Base-by-base conservation (phyloP, 257 asterid genomes). In the Cynanchum wilfordii region DNA sequence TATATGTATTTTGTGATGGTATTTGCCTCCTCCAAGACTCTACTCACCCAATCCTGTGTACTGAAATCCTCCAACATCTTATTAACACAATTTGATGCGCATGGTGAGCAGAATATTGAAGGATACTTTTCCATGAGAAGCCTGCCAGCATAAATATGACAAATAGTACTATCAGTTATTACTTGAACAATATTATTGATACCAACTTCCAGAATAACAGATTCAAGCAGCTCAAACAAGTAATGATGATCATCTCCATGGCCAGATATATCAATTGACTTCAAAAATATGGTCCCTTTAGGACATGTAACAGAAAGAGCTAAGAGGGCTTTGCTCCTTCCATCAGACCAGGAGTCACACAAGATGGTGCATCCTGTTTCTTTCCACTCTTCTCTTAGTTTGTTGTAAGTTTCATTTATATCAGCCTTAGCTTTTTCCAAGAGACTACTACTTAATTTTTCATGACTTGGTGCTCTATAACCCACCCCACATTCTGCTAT, bases 101-200 rank as follows among this genome's bases (percentile, higher is more conserved):
- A 82, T 8, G 88, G 86, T 73, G 88, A 82, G 82, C 85, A 84
- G 75, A 82, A 84, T 19, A 84, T 29, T 10, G 80, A 73, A 57
- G 83, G 80, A 73, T 82, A 82, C 73, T 78, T 85, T 3, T 73
- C 82, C 85, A 82, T 82, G 27, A 85, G 79, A 52, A 76, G 86
- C 84, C 80, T 76, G 52, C 87, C 89, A 1, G 76, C 82, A 74
- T 73, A 76, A 38, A 78, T 63, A 74, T 66, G 82, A 73, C 71
- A 47, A 22, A 73, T 63, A 30, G 52, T 67, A 59, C 78, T 67
- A 40, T 78, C 85, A 3, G 87, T 85, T 27, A 85, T 78, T 24
- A 85, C 84, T 73, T 85, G 89, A 72, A 82, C 81, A 17, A 78
- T 79, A 57, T 73, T 78, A 63, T 80, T 71, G 0, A 71, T 15